phyloP scores from a whole-genome alignment of 805 yeast species.

The Candida silvatica region DNA sequence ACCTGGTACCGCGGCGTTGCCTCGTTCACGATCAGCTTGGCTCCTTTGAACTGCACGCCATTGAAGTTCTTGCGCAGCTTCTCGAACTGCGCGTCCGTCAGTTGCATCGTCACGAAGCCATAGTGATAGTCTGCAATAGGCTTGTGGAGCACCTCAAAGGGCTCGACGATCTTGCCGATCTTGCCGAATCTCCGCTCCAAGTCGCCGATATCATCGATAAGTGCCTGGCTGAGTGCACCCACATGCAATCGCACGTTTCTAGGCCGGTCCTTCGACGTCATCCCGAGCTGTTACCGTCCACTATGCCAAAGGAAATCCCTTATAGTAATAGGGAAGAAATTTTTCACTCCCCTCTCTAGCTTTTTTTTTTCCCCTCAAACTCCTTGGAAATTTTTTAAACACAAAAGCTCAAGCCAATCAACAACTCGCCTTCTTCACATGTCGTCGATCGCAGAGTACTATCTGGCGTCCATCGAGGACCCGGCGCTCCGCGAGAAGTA shows the following conservation, averaged over 20 bases:
- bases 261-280: neutral
- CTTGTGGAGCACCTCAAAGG: conserved; percentile 47
- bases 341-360: neutral
- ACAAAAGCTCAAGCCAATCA: neutral
- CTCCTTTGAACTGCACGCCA: conserved; percentile 72
- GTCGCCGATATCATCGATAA: conserved; percentile 36
- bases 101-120: conserved; percentile 59
- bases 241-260: conserved; percentile 37
- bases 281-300: neutral
- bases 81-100: conserved; percentile 34
- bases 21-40: conserved; percentile 46
- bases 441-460: conserved; percentile 19
- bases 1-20: conserved; percentile 52
- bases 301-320: neutral
- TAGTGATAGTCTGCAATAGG: conserved; percentile 45
- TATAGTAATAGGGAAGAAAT: neutral
- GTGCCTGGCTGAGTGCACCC: conserved; percentile 53
- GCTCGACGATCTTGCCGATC: conserved; percentile 46
- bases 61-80: conserved; percentile 51
- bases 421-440: neutral
- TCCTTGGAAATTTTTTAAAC: neutral
- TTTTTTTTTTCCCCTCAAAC: neutral
- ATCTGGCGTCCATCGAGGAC: conserved; percentile 14
- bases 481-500: conserved; percentile 14
- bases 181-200: conserved; percentile 48